These are phyloP conservation scores for Mrakia hoshinonis DNA, from an alignment of 768 basidiomycete species.

Conservation along the genomic window DNA sequence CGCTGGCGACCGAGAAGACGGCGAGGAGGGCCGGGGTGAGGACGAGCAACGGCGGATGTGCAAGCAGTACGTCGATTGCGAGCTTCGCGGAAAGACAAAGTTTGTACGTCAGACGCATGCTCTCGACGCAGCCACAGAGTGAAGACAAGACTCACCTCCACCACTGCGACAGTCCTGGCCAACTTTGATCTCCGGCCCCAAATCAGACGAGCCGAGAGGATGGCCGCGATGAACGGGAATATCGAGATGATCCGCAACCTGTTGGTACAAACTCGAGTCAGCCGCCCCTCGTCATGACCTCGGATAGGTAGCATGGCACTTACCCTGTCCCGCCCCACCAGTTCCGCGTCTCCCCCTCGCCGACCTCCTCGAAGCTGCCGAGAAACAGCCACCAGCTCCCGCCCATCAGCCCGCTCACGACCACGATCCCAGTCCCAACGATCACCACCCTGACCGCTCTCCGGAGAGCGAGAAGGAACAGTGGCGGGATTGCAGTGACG, in stretches of 20 bases:
- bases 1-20: conserved; percentile 36
- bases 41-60: conserved; percentile 39
- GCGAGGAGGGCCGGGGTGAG: conserved; percentile 39
- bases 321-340: conserved; percentile 28
- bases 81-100: conserved; percentile 34
- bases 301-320: not conserved
- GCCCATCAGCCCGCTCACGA: not conserved
- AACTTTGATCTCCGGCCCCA: conserved; percentile 13
- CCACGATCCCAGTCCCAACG: not conserved
- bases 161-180: conserved; percentile 19
- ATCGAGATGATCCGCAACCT: conserved; percentile 21
- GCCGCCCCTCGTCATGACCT: not conserved
- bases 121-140: not conserved
- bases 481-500: not conserved
- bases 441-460: conserved; percentile 9
- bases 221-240: not conserved
- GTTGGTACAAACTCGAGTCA: not conserved
- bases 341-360: not conserved
- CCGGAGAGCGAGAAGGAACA: conserved; percentile 9
- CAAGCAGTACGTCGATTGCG: conserved; percentile 38
- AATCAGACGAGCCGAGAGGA: not conserved
- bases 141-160: conserved; percentile 20
- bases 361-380: conserved; percentile 15
- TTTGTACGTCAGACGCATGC: not conserved
- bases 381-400: conserved; percentile 21